phyloP scores from a whole-genome alignment of 2,329 filamentous ascomycete species.

The Fusarium sacchari region DNA sequence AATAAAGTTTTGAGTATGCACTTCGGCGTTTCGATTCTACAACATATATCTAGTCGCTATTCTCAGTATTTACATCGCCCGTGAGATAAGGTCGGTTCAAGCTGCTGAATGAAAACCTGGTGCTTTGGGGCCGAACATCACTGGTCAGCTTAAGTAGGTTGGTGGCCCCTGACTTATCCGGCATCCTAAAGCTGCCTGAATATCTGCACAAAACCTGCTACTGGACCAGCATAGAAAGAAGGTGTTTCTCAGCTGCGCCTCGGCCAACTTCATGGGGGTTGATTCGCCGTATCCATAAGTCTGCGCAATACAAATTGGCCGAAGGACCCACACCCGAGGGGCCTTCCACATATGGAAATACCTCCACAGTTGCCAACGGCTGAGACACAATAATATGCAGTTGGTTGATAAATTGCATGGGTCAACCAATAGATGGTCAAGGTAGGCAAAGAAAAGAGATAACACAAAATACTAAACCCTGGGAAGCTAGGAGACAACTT shows the following conservation, averaged over 20 bases:
- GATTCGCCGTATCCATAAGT: neutral
- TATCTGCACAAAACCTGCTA: neutral
- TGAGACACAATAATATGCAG: conserved; percentile 4
- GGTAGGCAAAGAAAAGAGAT: neutral
- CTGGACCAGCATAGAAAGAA: neutral
- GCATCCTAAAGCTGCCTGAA: neutral
- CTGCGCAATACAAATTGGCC: too few relatives aligned
- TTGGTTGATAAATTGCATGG: conserved; percentile 6
- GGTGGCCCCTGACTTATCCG: neutral
- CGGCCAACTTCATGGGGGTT: neutral
- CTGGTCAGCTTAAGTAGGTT: neutral
- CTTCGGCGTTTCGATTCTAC: neutral
- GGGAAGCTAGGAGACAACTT: too few relatives aligned
- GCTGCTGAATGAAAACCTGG: too few relatives aligned
- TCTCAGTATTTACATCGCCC: too few relatives aligned
- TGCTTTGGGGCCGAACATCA: neutral
- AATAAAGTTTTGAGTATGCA: neutral
- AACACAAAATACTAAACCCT: neutral
- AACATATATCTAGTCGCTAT: too few relatives aligned
- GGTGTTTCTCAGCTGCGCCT: neutral
- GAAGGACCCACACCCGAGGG: neutral
- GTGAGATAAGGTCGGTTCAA: too few relatives aligned
- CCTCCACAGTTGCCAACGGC: neutral
- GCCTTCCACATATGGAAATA: neutral
- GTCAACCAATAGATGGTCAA: neutral